Conservation (phyloP, 2,329 filamentous ascomycete genomes). For the Tolypocladium tropicale region DNA sequence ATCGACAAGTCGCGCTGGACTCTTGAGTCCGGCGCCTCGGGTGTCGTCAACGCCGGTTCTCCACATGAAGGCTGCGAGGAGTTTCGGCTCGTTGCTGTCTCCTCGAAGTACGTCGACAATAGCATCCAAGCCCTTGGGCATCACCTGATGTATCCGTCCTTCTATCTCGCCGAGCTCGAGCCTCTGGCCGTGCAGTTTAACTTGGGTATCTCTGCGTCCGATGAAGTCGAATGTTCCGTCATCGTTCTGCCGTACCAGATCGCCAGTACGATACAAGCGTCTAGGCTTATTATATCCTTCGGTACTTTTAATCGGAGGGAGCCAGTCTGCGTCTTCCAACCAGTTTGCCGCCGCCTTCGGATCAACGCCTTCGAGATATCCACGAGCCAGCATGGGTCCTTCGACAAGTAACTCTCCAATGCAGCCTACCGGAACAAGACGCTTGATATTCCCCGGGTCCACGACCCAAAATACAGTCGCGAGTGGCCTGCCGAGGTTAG, state of each 20-base stretch:
- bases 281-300: not conserved
- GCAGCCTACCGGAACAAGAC: constrained; percentile 16
- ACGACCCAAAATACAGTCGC: constrained; percentile 16
- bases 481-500: not conserved
- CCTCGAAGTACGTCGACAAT: not conserved
- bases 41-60: not conserved
- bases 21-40: not conserved
- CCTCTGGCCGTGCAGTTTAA: constrained; percentile 47
- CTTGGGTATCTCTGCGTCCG: constrained; percentile 45
- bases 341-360: constrained; percentile 26
- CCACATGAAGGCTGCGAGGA: not conserved
- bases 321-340: constrained; percentile 11
- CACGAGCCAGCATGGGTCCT: constrained; percentile 34
- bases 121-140: not conserved
- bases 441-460: constrained; percentile 11
- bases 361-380: constrained; percentile 34
- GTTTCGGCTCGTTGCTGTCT: not conserved
- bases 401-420: constrained; percentile 23
- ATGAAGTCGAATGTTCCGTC: constrained; percentile 31
- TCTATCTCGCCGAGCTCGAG: constrained; percentile 32
- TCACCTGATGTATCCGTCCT: not conserved
- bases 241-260: constrained; percentile 29
- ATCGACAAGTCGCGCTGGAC: not conserved
- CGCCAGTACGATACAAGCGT: constrained; percentile 33
- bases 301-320: not conserved